Percentiles rank a stretch among this genome's conserved stretches.
phyloP scores from a whole-genome alignment of 169 alveolate species.

The Sarcocystis neurona region DNA sequence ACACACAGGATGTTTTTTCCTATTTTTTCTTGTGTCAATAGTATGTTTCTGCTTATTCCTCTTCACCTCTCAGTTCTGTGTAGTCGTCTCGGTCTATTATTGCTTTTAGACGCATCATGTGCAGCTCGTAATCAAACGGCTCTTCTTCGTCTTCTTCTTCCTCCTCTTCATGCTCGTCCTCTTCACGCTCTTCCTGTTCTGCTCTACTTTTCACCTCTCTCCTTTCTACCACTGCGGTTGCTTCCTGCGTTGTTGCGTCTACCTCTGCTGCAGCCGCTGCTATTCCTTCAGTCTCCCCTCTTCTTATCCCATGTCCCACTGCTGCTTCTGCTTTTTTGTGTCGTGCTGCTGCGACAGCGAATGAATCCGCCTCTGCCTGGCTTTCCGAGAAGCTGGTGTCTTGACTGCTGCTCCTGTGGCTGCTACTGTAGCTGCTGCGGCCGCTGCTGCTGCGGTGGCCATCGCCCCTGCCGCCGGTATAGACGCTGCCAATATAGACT shows the following conservation, averaged over 20 bases:
- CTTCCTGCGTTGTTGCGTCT: neutral
- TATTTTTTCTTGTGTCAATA: neutral
- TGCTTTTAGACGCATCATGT: conserved; percentile 12
- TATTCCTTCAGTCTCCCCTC: neutral
- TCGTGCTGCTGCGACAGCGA: too few relatives aligned
- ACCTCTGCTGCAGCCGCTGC: neutral
- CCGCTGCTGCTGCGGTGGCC: neutral
- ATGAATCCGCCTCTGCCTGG: neutral
- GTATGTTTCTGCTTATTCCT: neutral
- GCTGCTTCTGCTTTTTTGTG: neutral
- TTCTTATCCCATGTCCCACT: neutral
- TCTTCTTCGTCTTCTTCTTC: neutral
- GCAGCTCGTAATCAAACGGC: neutral
- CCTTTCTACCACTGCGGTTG: neutral
- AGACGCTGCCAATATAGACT: neutral
- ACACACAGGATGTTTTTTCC: too few relatives aligned
- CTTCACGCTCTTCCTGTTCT: neutral
- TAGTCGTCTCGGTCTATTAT: neutral
- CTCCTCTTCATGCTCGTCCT: neutral
- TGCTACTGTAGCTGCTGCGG: neutral
- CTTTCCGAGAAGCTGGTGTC: neutral
- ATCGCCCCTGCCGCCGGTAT: neutral
- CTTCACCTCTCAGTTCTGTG: neutral
- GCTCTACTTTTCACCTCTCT: neutral
- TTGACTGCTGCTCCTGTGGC: neutral